phyloP scores from a whole-genome alignment of 2,329 filamentous ascomycete genomes.

The Pseudogymnoascus sp. region DNA sequence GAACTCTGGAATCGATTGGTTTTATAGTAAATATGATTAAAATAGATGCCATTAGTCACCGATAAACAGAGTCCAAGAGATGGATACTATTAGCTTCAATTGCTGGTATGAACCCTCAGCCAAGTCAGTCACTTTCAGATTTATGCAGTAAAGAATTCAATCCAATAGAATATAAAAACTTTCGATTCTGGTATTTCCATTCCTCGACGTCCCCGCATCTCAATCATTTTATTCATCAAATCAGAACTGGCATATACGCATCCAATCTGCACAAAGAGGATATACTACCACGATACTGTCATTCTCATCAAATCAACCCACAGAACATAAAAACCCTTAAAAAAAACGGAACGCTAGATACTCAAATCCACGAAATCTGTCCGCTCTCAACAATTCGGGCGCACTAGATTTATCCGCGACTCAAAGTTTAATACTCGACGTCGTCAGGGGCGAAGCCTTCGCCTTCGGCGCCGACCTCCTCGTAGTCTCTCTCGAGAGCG shows the following conservation, averaged over 20 bases:
- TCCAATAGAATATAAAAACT: background rate
- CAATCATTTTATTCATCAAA: constrained; percentile 6
- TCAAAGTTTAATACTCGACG: constrained; percentile 29
- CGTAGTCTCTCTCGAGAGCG: constrained; percentile 57
- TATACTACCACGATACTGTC: constrained; percentile 7
- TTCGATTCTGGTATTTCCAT: constrained; percentile 4
- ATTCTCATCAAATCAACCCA: background rate
- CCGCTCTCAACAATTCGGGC: background rate
- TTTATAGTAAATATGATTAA: background rate
- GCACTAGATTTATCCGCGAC: background rate
- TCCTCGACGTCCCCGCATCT: background rate
- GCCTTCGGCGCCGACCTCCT: constrained; percentile 51
- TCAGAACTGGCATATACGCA: background rate
- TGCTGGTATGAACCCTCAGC: background rate
- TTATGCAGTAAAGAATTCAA: background rate
- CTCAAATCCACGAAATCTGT: background rate
- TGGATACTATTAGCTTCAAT: background rate
- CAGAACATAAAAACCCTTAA: constrained; percentile 1
- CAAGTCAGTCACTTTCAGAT: background rate
- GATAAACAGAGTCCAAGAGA: background rate
- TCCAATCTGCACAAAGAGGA: background rate
- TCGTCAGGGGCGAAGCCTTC: constrained; percentile 43
- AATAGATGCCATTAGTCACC: background rate
- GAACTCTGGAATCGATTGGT: background rate
- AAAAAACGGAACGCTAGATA: constrained; percentile 5